Evolutionary conservation across 2,329 filamentous ascomycete species (phyloP), one percentile per base, ranked within the genome.

Genomic region (Claviceps sp.): DNA sequence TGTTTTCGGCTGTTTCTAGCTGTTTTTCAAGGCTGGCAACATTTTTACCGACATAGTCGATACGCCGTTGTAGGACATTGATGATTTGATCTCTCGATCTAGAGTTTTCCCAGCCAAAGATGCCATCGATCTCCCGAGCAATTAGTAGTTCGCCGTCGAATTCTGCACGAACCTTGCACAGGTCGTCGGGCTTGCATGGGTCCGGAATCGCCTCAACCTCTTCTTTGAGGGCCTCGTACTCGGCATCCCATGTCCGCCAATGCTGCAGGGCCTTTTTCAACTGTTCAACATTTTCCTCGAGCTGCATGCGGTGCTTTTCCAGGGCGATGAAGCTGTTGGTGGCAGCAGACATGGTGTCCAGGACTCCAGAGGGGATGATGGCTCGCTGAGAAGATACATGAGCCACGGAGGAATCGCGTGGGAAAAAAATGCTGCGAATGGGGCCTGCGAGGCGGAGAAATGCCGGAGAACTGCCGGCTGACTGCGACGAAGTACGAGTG

Each of bases 21-120:
- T 89, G 82, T 62, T 85, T 89, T 63, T 85, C 79, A 52, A 95
- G 71, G 0, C 81, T 85, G 48, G 76, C 70, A 51, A 91, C 78
- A 67, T 95, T 97, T 63, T 85, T 82, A 61, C 82, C 80, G 52
- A 96, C 89, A 66, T 97, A 97, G 65, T 96, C 90, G 63, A 95
- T 80, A 43, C 93, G 80, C 53, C 87, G 82, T 63, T 81, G 60
- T 70, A 80, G 58, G 16, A 82, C 64, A 53, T 80, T 81, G 54
- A 89, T 70, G 10, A 89, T 70, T 40, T 82, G 68, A 16, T 60
- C 56, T 39, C 57, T 63, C 6, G 66, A 62, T 47, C 60, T 64
- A 17, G 50, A 52, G 30, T 50, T 51, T 19, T 60, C 58, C 40
- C 56, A 50, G 7, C 68, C 69, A 48, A 72, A 70, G 22, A 77